phyloP scores from a whole-genome alignment of 2,329 filamentous ascomycete species.

The Aureobasidium subglaciale region DNA sequence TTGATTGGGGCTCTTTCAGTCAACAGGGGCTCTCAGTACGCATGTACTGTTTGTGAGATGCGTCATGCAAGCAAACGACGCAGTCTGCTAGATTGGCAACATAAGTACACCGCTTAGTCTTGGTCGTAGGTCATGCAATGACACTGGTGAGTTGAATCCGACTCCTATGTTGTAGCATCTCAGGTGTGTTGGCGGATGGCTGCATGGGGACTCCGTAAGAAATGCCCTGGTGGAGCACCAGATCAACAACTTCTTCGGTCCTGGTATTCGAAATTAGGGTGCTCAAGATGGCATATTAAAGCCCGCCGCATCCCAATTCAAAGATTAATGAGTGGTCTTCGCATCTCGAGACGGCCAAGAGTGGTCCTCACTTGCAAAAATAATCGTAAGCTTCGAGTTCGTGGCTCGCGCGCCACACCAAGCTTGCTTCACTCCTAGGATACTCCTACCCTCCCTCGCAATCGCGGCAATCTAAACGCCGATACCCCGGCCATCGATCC shows the following conservation, averaged over 20 bases:
- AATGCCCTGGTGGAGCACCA: no score
- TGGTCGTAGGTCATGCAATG: neutral
- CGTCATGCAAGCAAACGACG: slow-evolving; percentile 5
- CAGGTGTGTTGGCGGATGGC: no score
- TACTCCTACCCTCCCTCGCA: neutral
- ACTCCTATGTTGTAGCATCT: no score
- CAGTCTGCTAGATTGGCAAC: neutral
- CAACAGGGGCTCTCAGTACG: neutral
- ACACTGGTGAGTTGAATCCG: neutral
- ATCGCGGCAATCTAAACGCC: neutral
- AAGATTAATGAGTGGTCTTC: neutral
- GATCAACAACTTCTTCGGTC: no score
- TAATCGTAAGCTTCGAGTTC: neutral
- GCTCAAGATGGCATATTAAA: neutral
- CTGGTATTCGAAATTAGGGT: no score
- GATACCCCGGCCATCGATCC: neutral
- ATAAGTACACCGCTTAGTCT: neutral
- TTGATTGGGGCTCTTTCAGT: neutral
- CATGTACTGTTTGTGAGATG: neutral
- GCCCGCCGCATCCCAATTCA: neutral
- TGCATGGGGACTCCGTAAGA: no score
- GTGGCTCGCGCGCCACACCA: neutral
- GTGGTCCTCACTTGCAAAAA: neutral
- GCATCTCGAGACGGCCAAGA: no score
- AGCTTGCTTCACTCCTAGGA: neutral